Conservation (phyloP, 108 stramenopile genomes). For the Heterococcus sp. region DNA sequence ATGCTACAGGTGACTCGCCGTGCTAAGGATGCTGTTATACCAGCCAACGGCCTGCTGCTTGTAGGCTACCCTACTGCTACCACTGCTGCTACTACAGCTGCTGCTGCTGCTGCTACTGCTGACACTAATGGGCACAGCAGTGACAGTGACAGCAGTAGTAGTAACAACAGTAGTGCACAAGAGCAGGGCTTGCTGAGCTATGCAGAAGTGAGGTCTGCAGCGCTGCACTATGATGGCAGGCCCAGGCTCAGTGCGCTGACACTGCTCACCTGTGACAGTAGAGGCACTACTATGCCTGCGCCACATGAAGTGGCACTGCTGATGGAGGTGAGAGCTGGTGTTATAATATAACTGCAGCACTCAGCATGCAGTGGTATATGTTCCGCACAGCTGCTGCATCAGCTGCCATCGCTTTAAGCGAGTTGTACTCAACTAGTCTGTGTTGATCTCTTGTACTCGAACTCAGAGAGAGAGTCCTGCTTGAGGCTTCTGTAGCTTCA, state of each 20-base stretch:
- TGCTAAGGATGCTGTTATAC: no score
- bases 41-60: not conserved
- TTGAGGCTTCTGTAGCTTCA: no score
- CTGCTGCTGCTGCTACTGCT: not conserved
- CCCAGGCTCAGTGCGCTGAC: slow-evolving; percentile 17
- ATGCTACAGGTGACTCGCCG: no score
- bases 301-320: slow-evolving; percentile 7
- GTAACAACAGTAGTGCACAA: not conserved
- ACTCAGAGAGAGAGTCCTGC: no score
- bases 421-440: no score
- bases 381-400: no score
- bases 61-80: not conserved
- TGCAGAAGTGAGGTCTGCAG: slow-evolving; percentile 20
- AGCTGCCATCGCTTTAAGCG: no score
- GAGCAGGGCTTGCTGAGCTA: slow-evolving; percentile 6
- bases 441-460: no score
- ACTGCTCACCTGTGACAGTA: slow-evolving; percentile 6
- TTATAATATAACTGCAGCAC: no score
- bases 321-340: slow-evolving; percentile 12
- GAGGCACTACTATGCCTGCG: slow-evolving; percentile 7
- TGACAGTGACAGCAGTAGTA: no score
- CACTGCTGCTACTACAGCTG: not conserved
- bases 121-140: not conserved
- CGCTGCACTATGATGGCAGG: slow-evolving; percentile 13
- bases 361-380: no score